Evolutionary conservation across 2,329 filamentous ascomycete species (phyloP).

Genomic region (Ophiostoma quercus): DNA sequence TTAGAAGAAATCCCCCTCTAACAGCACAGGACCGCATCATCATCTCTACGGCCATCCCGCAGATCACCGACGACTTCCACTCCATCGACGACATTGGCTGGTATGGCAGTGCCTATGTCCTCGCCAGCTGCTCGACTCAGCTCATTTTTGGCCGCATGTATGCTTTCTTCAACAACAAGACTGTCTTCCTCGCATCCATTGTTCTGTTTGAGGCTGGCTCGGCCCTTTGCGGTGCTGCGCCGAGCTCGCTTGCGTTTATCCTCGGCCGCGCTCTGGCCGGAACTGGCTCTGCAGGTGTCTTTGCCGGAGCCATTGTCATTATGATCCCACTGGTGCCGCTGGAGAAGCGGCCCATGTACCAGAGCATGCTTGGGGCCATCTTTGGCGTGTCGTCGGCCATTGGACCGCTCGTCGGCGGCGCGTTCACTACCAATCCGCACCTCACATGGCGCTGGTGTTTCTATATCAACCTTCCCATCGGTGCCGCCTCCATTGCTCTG

Average conservation of each 20-base stretch:
- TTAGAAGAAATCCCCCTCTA: too few relatives aligned
- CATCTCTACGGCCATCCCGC: slow-evolving; percentile 33
- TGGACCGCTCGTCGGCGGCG: slow-evolving; percentile 38
- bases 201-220: slow-evolving; percentile 38
- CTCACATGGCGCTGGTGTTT: slow-evolving; percentile 40
- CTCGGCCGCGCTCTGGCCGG: slow-evolving; percentile 41
- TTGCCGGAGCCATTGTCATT: slow-evolving; percentile 36
- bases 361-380: slow-evolving; percentile 37
- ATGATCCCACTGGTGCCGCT: slow-evolving; percentile 36
- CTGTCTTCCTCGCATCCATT: slow-evolving; percentile 29
- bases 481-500: slow-evolving; percentile 31
- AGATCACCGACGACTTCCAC: slow-evolving; percentile 24
- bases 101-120: slow-evolving; percentile 25
- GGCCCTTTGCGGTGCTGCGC: slow-evolving; percentile 40
- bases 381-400: slow-evolving; percentile 38
- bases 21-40: slow-evolving; percentile 34
- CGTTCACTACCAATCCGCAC: slow-evolving; percentile 32
- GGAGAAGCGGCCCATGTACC: slow-evolving; percentile 34
- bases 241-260: slow-evolving; percentile 39
- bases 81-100: slow-evolving; percentile 25
- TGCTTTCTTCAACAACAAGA: background rate
- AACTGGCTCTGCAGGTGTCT: slow-evolving; percentile 38
- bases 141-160: slow-evolving; percentile 34
- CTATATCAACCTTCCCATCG: slow-evolving; percentile 40
- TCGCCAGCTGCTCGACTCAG: slow-evolving; percentile 31